Evolutionary conservation across 2,329 filamentous ascomycete species (phyloP), one percentile per base, ranked within the genome.

Genomic region (Pseudopyrenochaeta lycopersici): DNA sequence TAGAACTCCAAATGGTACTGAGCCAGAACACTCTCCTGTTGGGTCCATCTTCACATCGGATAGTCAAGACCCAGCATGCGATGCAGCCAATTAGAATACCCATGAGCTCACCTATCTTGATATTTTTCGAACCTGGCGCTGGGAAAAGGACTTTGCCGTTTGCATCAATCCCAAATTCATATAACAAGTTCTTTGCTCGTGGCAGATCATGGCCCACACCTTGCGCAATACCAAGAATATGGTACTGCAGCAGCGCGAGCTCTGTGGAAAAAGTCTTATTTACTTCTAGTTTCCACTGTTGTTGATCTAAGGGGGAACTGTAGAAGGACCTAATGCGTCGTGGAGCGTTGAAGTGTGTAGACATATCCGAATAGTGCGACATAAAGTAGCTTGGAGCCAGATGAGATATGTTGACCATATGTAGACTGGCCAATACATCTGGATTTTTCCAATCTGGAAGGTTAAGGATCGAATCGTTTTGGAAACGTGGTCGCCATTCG

Each of bases 281-380:
- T 11, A 40, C 40, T 49, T 61, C 54, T 9, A 61, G 23, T 30
- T 58, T 56, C 58, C 58, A 61, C 38, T 61, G 50, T 27, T 53
- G 41, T 2, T 38, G 17, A 39, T 61, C 49, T 2, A 61, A 14
- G 3, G 46, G 44, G 9, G 51, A 51, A 18, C 49, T 52, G 31
- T 46, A 55, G 42, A 58, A 52, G 14, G 47, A 21, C 2, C 41
- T 30, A n/a, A 61, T 55, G 14, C 48, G 46, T 2, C 45, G 27
- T 11, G 49, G 54, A 9, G 53, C 58, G 20, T 58, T 30, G 27
- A 58, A 58, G 49, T 55, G 41, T 15, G 21, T 44, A 7, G 44
- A 20, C 33, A 51, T 42, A 20, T 42, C 32, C 18, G 36, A 10
- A 21, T 52, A 58, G 5, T 35, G 31, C 5, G 54, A 50, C 14